These are phyloP conservation scores for Sanguinoderma infundibulare DNA, from an alignment of 1,284 basidiomycete genomes.

Conservation along the genomic window DNA sequence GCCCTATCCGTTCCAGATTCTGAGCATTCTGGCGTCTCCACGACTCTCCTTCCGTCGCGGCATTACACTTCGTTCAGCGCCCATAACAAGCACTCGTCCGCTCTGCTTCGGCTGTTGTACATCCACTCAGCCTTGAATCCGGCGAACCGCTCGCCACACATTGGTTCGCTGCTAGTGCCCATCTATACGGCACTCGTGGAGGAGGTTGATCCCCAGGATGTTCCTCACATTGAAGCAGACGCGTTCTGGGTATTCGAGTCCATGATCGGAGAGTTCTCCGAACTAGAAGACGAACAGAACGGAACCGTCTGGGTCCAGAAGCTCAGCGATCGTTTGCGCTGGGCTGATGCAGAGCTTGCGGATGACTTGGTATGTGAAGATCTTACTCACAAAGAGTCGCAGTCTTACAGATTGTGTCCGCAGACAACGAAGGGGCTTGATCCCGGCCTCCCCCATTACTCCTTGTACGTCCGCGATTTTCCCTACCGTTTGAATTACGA, in stretches of 20 bases:
- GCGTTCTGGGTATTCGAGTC: slow-evolving; percentile 82
- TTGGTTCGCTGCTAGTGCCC: slow-evolving; percentile 69
- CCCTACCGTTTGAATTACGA: slow-evolving; percentile 9
- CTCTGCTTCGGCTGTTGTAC: slow-evolving; percentile 73
- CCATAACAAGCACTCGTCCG: slow-evolving; percentile 65
- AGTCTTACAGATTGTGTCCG: background rate
- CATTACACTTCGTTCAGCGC: slow-evolving; percentile 48
- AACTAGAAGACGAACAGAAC: slow-evolving; percentile 69
- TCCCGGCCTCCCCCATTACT: slow-evolving; percentile 77
- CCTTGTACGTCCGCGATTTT: slow-evolving; percentile 59
- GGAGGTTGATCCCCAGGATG: slow-evolving; percentile 64
- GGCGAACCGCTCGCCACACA: slow-evolving; percentile 66
- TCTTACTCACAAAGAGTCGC: slow-evolving; percentile 12
- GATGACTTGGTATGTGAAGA: slow-evolving; percentile 56
- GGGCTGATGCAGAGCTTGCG: slow-evolving; percentile 69
- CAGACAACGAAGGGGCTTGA: slow-evolving; percentile 67
- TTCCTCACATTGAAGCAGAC: slow-evolving; percentile 75
- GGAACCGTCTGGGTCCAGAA: slow-evolving; percentile 64
- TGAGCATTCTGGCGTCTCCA: slow-evolving; percentile 40
- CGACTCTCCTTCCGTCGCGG: slow-evolving; percentile 58
- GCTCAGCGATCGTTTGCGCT: slow-evolving; percentile 63
- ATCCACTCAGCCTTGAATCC: slow-evolving; percentile 75
- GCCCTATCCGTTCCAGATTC: slow-evolving; percentile 36
- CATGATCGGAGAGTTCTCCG: slow-evolving; percentile 71
- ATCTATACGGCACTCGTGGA: slow-evolving; percentile 66